A percentile compares a stretch with the other conserved stretches of the same genome.
Evolutionary conservation across 2,329 filamentous ascomycete species (phyloP).

Genomic region (Calonectria fujianensis): DNA sequence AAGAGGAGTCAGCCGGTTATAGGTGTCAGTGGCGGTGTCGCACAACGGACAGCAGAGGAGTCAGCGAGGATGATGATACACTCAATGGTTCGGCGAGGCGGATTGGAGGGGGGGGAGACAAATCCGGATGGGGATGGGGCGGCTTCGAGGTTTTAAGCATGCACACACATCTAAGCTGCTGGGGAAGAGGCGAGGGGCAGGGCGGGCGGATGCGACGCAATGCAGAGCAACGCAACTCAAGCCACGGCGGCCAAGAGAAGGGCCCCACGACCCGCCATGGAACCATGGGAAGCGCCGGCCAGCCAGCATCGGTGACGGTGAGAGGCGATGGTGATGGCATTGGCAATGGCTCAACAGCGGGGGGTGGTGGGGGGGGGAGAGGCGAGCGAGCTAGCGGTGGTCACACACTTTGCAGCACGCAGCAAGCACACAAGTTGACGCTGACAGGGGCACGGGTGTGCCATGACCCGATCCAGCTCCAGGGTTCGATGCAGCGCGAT

Average conservation of each 20-base stretch:
- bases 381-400: conserved; percentile 17
- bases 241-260: conserved; percentile 14
- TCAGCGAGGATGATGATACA: conserved; percentile 38
- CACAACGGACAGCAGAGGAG: conserved; percentile 41
- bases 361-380: not conserved
- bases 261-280: conserved; percentile 18
- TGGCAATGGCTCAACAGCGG: not conserved
- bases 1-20: conserved; percentile 32
- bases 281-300: not conserved
- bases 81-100: conserved; percentile 40
- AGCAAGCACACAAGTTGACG: conserved; percentile 17
- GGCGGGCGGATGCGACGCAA: conserved; percentile 28
- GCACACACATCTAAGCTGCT: conserved; percentile 4
- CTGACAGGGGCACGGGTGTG: conserved; percentile 20
- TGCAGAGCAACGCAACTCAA: conserved; percentile 13
- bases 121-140: conserved; percentile 17
- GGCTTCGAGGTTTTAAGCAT: conserved; percentile 30
- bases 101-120: not conserved
- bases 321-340: conserved; percentile 18
- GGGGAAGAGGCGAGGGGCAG: conserved; percentile 9
- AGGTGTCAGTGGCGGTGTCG: conserved; percentile 36
- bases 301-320: conserved; percentile 28
- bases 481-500: not conserved
- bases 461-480: conserved; percentile 19
- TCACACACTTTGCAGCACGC: conserved; percentile 30